Evolutionary conservation across 257 asterid genomes (phyloP).

Genomic region (Petrea volubilis): DNA sequence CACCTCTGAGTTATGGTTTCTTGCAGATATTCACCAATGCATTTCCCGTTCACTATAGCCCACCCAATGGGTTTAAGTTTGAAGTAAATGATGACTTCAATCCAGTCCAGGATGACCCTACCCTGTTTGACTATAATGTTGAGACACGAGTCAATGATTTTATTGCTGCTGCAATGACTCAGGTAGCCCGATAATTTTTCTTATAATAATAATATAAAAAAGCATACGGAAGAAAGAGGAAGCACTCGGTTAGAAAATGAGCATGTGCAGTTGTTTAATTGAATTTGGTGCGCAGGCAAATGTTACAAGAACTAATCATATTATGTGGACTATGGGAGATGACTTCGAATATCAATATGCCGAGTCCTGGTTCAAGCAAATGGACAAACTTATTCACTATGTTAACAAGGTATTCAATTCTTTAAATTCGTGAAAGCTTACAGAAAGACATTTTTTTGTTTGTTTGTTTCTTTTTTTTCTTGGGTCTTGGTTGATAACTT

Average conservation of each 20-base stretch:
- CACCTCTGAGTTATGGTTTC: no score
- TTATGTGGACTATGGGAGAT: slow-evolving; percentile 98
- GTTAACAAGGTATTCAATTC: slow-evolving; percentile 66
- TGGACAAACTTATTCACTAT: slow-evolving; percentile 89
- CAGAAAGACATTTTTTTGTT: no score
- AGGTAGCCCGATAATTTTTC: slow-evolving; percentile 40
- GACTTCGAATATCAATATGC: slow-evolving; percentile 87
- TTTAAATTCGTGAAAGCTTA: no score
- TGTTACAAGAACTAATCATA: slow-evolving; percentile 79
- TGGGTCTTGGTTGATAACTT: no score
- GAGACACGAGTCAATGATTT: slow-evolving; percentile 69
- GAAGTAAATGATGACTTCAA: slow-evolving; percentile 50
- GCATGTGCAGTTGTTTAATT: slow-evolving; percentile 10
- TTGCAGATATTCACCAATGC: slow-evolving; percentile 79
- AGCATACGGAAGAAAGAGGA: background rate
- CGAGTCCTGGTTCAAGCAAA: slow-evolving; percentile 89
- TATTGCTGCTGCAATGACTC: slow-evolving; percentile 66
- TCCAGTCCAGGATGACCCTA: slow-evolving; percentile 88
- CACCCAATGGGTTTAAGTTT: slow-evolving; percentile 77
- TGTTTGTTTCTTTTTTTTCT: no score
- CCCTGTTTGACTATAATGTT: slow-evolving; percentile 65
- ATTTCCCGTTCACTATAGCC: slow-evolving; percentile 79
- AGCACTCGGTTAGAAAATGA: background rate
- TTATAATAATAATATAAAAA: background rate
- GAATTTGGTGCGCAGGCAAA: slow-evolving; percentile 58